Base-by-base conservation (phyloP, 768 basidiomycete genomes). In the Mycena belliarum region DNA sequence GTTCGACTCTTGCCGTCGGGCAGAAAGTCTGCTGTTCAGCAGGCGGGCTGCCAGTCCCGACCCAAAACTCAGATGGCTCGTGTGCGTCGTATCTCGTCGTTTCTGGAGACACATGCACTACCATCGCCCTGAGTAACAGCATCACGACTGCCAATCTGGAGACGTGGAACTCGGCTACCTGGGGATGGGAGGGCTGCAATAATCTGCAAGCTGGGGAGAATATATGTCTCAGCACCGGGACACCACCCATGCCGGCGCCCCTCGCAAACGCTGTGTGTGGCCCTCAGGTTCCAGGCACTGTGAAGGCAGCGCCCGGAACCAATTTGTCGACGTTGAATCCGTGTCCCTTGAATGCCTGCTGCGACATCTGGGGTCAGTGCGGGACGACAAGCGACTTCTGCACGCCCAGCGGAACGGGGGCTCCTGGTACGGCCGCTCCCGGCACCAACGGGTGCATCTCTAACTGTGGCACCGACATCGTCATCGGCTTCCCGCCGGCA, bases 351-450 rank as follows among this genome's bases (percentile, higher is more conserved):
- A 42, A 52, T 15, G 50, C 50, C 6, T 52, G 50, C 18, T 52
- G 50, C 41, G 40, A 52, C 24, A 52, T 52, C 40, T 52, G 50
- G 50, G 50, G 50, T 29, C 50, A 52, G n/a, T 52, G 50, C 50
- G 50, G 50, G 7, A 52, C 50, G 25, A 52, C 50, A 1, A 52
- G 41, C 20, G 50, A 52, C 28, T 52, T 52, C 16, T 52, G 50
- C 41, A 52, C 50, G 25, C 41, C 50, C 1, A 42, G 28, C 16
- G 10, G 14, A 32, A 51, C 50, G 35, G 40, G 50, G 1, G 50
- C 50, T n/a, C 50, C 40, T 3, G 50, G 50, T 14, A 51, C 50
- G 2, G 50, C 50, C 11, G 50, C 50, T 3, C 50, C 50, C 5
- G 50, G 50, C 0, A 41, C 40, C 5, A 51, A 51, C n/a, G 50